Percentiles rank a stretch among this genome's conserved stretches.
Evolutionary conservation across 2,329 filamentous ascomycete species (phyloP).

Genomic region (Sphaceloma murrayae): DNA sequence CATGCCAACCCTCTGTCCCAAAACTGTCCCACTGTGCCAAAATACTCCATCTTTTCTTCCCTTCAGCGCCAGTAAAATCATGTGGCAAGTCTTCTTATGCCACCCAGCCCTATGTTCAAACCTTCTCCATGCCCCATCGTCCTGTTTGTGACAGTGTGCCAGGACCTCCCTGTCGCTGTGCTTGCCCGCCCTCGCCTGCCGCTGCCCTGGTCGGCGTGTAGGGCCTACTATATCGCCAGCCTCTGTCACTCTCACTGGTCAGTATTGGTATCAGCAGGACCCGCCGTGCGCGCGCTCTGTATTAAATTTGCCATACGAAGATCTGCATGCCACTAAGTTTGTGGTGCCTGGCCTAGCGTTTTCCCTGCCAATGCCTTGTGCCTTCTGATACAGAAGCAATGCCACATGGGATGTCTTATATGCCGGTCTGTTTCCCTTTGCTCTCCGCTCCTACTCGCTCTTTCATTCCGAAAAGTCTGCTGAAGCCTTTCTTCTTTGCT

Average conservation of each 20-base stretch:
- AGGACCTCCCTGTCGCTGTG: too few relatives aligned
- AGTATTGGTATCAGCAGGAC: conserved; percentile 4
- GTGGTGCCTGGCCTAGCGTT: too few relatives aligned
- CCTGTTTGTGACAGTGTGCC: conserved; percentile 9
- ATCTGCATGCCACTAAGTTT: conserved; percentile 8
- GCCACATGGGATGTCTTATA: too few relatives aligned
- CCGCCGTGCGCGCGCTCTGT: conserved; percentile 11
- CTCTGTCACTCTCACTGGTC: neutral
- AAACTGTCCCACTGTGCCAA: neutral
- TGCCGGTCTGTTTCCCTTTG: too few relatives aligned
- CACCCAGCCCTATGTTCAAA: conserved; percentile 13
- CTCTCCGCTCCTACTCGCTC: neutral
- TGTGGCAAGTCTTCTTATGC: conserved; percentile 5
- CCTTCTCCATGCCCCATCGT: too few relatives aligned
- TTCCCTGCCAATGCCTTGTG: too few relatives aligned
- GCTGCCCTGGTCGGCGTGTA: conserved; percentile 1
- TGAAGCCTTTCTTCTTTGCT: neutral
- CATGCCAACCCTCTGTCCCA: conserved; percentile 7
- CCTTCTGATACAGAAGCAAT: too few relatives aligned
- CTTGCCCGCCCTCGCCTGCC: too few relatives aligned
- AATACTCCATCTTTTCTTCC: neutral
- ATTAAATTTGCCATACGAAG: conserved; percentile 10
- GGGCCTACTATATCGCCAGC: too few relatives aligned
- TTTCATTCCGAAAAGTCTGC: neutral
- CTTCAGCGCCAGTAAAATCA: neutral